Base-by-base conservation (phyloP, 2,329 filamentous ascomycete genomes). In the Sporothrix inflata region DNA sequence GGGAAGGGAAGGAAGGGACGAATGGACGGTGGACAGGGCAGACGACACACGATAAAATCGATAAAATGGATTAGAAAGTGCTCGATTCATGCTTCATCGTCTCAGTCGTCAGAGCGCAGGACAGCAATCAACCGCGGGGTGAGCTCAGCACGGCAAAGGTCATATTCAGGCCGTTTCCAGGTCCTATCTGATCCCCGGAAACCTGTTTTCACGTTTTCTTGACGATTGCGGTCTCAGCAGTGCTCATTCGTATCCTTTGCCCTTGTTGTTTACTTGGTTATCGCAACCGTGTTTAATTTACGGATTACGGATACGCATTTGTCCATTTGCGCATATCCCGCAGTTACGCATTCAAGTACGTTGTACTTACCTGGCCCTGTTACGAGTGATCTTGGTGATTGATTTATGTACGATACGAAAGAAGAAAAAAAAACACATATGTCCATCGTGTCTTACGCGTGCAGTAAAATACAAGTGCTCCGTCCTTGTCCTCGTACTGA, bases 201-300 rank as follows among this genome's bases (percentile, higher is more conserved):
- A 66, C 63, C 63, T 66, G 63, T 49, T 49, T 65, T 65, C 21
- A 9, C 3, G 38, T n/a, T 9, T 45, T 45, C n/a, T 49, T 34
- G 61, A 30, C 42, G 63, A 66, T 49, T 47, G 27, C 40, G 42
- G 63, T 34, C 14, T 24, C 2, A 7, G 7, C 21, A 0, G 40
- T 16, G n/a, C n/a, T 34, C 21, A 27, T 49, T 49, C 24, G 38
- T 40, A 40, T 61, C 30, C n/a, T 65, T 45, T 42, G 60, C 34
- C 57, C 57, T 34, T 63, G 57, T 65, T 65, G 60, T 65, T 65
- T 42, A 65, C 38, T 40, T 38, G 16, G 60, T 45, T 45, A 27
- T 65, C 60, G 60, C 60, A 45, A 21, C 60, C n/a, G 21, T 42
- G 38, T 45, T 45, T 65, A 45, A 27, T 65, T 27, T 65, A 65